Conservation (phyloP, 139 green algal genomes). For the Mesotaenium endlicherianum region DNA sequence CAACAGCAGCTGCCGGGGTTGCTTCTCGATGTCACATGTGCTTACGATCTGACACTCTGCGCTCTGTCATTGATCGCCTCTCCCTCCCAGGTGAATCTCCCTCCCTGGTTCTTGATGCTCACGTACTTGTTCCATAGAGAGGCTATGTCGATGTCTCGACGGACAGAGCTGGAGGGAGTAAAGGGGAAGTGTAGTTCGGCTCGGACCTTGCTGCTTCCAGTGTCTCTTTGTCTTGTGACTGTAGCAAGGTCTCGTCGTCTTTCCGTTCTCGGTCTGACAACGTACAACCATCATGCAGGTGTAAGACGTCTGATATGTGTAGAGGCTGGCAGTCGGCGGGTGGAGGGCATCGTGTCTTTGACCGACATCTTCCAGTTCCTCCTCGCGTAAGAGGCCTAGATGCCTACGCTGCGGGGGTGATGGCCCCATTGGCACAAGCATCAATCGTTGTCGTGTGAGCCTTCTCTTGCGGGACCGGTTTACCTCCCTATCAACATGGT, state of each 20-base stretch:
- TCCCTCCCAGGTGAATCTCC: slow-evolving; percentile 24
- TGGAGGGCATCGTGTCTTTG: slow-evolving; percentile 41
- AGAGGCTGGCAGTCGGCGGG: slow-evolving; percentile 43
- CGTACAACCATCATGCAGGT: slow-evolving; percentile 5
- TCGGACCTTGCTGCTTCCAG: background rate
- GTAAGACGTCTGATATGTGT: slow-evolving; percentile 43
- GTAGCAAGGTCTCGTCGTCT: too few relatives aligned
- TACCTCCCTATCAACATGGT: too few relatives aligned
- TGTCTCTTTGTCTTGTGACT: background rate
- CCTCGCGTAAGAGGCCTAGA: too few relatives aligned
- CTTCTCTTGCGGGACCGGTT: too few relatives aligned
- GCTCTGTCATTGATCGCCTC: slow-evolving; percentile 30
- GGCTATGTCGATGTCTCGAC: background rate
- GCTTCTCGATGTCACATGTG: slow-evolving; percentile 41
- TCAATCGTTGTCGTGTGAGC: too few relatives aligned
- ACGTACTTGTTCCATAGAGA: background rate
- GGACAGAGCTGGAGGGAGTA: background rate
- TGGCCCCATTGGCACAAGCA: too few relatives aligned
- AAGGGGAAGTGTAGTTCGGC: background rate
- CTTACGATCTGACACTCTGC: slow-evolving; percentile 35
- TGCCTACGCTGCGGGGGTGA: too few relatives aligned
- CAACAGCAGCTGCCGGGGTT: slow-evolving; percentile 9
- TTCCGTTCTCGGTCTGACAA: too few relatives aligned
- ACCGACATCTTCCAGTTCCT: slow-evolving; percentile 48
- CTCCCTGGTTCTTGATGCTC: background rate